Evolutionary conservation across 2,329 filamentous ascomycete species (phyloP).

Genomic region (Venturia pyrina): DNA sequence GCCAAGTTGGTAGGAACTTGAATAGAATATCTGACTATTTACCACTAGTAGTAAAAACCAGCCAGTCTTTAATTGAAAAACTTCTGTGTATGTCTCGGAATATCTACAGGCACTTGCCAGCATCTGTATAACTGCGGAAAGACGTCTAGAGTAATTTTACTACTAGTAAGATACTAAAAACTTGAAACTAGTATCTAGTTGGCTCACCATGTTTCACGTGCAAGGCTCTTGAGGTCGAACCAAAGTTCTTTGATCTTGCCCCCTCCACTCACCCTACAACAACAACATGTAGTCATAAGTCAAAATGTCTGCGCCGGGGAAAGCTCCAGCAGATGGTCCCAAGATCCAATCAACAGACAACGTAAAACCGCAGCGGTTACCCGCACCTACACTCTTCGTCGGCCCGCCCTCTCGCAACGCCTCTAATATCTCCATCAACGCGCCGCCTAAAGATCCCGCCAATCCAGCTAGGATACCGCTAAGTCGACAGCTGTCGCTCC

Average conservation of each 20-base stretch:
- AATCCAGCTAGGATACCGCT: slow-evolving; percentile 23
- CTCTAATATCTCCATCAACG: slow-evolving; percentile 37
- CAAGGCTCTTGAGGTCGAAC: neutral
- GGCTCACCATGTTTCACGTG: neutral
- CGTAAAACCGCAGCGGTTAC: slow-evolving; percentile 35
- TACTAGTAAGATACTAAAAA: too few species aligned
- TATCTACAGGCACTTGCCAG: too few species aligned
- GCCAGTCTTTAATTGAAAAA: too few species aligned
- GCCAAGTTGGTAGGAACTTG: too few species aligned
- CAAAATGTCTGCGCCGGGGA: slow-evolving; percentile 6
- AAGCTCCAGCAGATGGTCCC: slow-evolving; percentile 24
- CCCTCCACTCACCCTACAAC: neutral
- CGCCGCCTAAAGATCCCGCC: slow-evolving; percentile 20
- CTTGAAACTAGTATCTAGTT: too few species aligned
- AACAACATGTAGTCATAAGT: slow-evolving; percentile 2
- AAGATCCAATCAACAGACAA: slow-evolving; percentile 20
- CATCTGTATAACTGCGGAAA: too few species aligned
- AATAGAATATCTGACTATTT: too few species aligned
- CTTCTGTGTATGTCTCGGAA: too few species aligned
- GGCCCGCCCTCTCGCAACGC: slow-evolving; percentile 70
- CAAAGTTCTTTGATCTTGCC: neutral
- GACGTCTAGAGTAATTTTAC: too few species aligned
- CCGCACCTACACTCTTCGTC: slow-evolving; percentile 69
- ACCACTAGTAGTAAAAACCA: too few species aligned
- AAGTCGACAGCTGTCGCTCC: slow-evolving; percentile 28